Base-by-base conservation (phyloP, 257 asterid genomes). In the Catharanthus roseus region DNA sequence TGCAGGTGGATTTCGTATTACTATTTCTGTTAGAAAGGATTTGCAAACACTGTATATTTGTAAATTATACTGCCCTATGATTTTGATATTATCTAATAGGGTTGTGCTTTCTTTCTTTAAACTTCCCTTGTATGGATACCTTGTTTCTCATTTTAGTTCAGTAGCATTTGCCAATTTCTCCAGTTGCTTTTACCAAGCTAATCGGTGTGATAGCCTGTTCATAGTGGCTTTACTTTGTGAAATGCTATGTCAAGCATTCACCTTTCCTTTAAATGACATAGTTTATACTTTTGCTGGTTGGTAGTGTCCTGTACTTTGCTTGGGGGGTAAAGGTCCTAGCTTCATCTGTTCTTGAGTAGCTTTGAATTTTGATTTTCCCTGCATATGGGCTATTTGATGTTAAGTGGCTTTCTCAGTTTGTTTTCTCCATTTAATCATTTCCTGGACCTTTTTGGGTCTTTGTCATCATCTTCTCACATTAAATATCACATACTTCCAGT, bases 1-100 rank as follows among this genome's bases (percentile, higher is more conserved):
- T 73, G 96, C 97, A 85, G 99, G 99, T 95, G 67, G 69, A 61
- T 49, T 28, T 4, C 34, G 10, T 21, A 23, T 44, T 54, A n/a
- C n/a, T n/a, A 36, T 57, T 29, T 64, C 31, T n/a, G 21, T 10
- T 38, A 28, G 65, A 53, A 65, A 71, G 28, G 13, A 21, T 49
- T 68, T 23, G 9, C 50, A 33, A 29, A 50, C 56, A 45, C 54
- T 71, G 50, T 71, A 57, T 5, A 39, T 50, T 41, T 58, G 21
- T 24, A 29, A 56, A 11, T 6, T 57, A 44, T 69, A 29, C 64
- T 33, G 8, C 26, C n/a, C 28, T 28, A 60, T 45, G 49, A 13
- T 29, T 49, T 45, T 58, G 10, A 31, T 62, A 10, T 44, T 44
- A 66, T 19, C 39, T 7, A 66, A 66, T 16, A 69, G 39, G 31